A percentile compares a stretch with the other conserved stretches of the same genome.
Conservation (phyloP, 1,284 basidiomycete genomes). For the Ustilago trichophora region DNA sequence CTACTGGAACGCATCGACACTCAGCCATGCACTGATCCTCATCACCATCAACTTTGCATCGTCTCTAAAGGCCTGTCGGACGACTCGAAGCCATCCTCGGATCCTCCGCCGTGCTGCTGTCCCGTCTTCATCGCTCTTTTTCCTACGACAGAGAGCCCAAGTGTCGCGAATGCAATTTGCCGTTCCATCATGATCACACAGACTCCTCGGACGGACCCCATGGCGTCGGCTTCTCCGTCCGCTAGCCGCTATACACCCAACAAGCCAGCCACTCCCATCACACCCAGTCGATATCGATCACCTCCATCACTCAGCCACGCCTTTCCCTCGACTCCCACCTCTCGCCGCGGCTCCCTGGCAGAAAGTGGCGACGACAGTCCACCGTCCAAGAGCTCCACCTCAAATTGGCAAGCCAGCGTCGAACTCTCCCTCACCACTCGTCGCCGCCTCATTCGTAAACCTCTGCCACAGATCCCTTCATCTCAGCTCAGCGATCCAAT, state of each 20-base stretch:
- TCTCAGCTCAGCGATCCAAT: background rate
- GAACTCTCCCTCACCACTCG: conserved; percentile 52
- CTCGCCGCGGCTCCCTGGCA: conserved; percentile 19
- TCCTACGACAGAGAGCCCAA: no score
- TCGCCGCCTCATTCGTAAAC: conserved; percentile 58
- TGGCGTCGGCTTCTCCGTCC: conserved; percentile 10
- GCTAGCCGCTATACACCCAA: conserved; percentile 4
- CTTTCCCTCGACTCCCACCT: conserved; percentile 11
- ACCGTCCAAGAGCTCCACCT: conserved; percentile 16
- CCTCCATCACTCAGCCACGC: conserved; percentile 11
- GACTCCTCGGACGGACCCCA: conserved; percentile 10
- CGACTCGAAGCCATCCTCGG: no score
- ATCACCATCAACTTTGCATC: no score
- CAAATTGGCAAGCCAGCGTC: conserved; percentile 49
- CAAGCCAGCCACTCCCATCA: conserved; percentile 16
- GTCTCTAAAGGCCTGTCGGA: no score
- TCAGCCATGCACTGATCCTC: no score
- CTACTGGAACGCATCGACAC: no score
- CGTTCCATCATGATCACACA: conserved; percentile 25
- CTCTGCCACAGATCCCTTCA: conserved; percentile 50
- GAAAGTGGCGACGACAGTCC: conserved; percentile 6
- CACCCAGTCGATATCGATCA: conserved; percentile 25
- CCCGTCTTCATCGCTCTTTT: no score
- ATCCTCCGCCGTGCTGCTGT: no score
- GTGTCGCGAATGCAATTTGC: background rate